Percentiles rank a stretch among this genome's conserved stretches.
These are phyloP conservation scores for Aureoboletus auriporus DNA, from an alignment of 768 basidiomycete species.

Conservation along the genomic window DNA sequence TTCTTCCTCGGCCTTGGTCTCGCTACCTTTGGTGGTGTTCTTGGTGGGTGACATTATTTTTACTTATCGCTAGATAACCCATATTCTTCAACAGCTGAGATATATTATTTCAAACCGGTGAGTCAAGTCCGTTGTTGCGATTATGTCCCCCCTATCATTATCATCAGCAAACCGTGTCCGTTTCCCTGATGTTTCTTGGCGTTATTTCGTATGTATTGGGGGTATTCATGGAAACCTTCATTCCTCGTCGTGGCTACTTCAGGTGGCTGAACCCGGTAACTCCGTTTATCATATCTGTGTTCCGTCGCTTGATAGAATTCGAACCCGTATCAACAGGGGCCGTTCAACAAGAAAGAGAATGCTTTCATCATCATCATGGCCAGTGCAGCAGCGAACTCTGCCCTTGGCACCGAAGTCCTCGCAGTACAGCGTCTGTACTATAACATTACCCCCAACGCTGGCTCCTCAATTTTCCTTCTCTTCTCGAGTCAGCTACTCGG, in stretches of 20 bases:
- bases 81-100: constrained; percentile 40
- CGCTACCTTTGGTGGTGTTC: constrained; percentile 49
- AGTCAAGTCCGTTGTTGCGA: background rate
- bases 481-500: constrained; percentile 37
- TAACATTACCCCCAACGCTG: constrained; percentile 46
- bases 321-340: constrained; percentile 32
- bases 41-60: constrained; percentile 32
- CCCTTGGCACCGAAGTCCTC: constrained; percentile 52
- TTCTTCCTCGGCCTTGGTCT: constrained; percentile 54
- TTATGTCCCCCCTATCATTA: background rate
- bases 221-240: constrained; percentile 40
- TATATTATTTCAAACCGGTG: constrained; percentile 60
- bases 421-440: constrained; percentile 54
- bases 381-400: constrained; percentile 51
- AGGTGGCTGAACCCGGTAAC: constrained; percentile 49
- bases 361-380: constrained; percentile 56
- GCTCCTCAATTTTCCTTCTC: constrained; percentile 44
- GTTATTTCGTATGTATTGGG: constrained; percentile 50
- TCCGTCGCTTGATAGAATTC: background rate
- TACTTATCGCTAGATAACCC: background rate
- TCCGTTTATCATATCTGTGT: background rate
- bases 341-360: constrained; percentile 60
- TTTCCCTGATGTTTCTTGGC: constrained; percentile 55
- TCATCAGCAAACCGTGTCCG: constrained; percentile 46
- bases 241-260: constrained; percentile 42